These are phyloP conservation scores for Cryptococcus sp. DNA, from an alignment of 1,284 basidiomycete species.

Conservation along the genomic window DNA sequence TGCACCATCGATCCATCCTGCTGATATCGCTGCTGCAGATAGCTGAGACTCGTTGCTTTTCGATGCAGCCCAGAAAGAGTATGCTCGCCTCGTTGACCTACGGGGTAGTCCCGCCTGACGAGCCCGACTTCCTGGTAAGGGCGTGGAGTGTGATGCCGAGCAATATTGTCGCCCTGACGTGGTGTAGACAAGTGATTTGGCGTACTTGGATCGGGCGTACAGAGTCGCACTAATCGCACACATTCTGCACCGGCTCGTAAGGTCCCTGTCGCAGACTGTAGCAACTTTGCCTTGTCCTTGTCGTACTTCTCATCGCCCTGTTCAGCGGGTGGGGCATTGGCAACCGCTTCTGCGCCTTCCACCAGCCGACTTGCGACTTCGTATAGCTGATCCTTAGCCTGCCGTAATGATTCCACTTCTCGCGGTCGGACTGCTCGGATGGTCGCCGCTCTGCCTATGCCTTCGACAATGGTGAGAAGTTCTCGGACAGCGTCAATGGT, in stretches of 20 bases:
- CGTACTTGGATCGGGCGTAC: conserved; percentile 51
- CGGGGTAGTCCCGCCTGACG: conserved; percentile 17
- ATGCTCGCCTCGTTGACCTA: conserved; percentile 42
- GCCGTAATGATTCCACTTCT: conserved; percentile 57
- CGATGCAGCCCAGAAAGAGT: conserved; percentile 51
- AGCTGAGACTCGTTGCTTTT: conserved; percentile 50
- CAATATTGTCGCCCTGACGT: conserved; percentile 5
- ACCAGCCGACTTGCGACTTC: conserved; percentile 80
- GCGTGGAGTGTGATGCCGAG: conserved; percentile 16
- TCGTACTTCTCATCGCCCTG: conserved; percentile 61
- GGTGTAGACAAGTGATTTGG: conserved; percentile 3
- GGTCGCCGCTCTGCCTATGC: conserved; percentile 59
- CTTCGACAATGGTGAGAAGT: conserved; percentile 86
- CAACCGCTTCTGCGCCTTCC: conserved; percentile 67
- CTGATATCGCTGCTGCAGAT: conserved; percentile 32
- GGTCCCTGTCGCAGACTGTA: conserved; percentile 79
- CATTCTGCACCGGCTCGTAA: conserved; percentile 85
- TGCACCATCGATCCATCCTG: conserved; percentile 24
- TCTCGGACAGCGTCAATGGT: conserved; percentile 90
- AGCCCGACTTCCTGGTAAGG: conserved; percentile 14
- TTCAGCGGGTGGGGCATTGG: conserved; percentile 55
- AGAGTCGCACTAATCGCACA: conserved; percentile 73
- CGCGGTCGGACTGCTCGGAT: conserved; percentile 52
- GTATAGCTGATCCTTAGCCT: conserved; percentile 77
- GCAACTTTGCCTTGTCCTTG: conserved; percentile 65